phyloP scores from a whole-genome alignment of 805 yeast genomes.

The Ogataea salicorniae region DNA sequence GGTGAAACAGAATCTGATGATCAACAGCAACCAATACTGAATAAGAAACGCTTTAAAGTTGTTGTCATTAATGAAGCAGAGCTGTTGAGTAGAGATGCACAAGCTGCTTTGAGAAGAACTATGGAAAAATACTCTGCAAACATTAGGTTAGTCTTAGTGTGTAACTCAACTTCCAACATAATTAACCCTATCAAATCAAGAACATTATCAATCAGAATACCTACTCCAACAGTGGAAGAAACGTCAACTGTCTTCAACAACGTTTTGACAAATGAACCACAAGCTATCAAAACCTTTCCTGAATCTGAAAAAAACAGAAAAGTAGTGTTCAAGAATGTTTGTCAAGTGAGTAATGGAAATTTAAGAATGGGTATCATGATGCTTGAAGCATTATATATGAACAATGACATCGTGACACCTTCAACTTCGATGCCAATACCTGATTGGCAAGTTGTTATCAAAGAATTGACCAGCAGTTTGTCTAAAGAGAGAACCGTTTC shows the following conservation, averaged over 20 bases:
- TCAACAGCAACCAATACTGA: constrained; percentile 21
- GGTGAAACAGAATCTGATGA: not conserved
- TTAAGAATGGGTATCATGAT: constrained; percentile 72
- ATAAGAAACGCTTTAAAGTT: constrained; percentile 59
- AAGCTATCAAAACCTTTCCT: constrained; percentile 26
- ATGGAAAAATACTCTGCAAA: constrained; percentile 93
- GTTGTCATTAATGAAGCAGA: constrained; percentile 92
- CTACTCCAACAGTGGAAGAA: constrained; percentile 69
- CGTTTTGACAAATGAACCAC: constrained; percentile 55
- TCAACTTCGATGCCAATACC: constrained; percentile 56
- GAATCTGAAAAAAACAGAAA: constrained; percentile 31
- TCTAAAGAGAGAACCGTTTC: constrained; percentile 60
- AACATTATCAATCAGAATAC: constrained; percentile 79
- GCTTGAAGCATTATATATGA: constrained; percentile 77
- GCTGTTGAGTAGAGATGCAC: constrained; percentile 85
- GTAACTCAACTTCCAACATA: constrained; percentile 86
- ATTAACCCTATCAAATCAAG: constrained; percentile 94
- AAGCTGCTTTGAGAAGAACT: constrained; percentile 90
- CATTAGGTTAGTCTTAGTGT: constrained; percentile 75
- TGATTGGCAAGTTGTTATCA: constrained; percentile 88
- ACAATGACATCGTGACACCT: constrained; percentile 46
- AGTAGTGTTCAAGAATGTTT: constrained; percentile 45
- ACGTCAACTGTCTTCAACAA: constrained; percentile 48
- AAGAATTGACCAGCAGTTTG: constrained; percentile 56
- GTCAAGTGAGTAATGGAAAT: constrained; percentile 58